Evolutionary conservation across 75 land plant species (phyloP).

Genomic region (Chamaecyparis obtusa): DNA sequence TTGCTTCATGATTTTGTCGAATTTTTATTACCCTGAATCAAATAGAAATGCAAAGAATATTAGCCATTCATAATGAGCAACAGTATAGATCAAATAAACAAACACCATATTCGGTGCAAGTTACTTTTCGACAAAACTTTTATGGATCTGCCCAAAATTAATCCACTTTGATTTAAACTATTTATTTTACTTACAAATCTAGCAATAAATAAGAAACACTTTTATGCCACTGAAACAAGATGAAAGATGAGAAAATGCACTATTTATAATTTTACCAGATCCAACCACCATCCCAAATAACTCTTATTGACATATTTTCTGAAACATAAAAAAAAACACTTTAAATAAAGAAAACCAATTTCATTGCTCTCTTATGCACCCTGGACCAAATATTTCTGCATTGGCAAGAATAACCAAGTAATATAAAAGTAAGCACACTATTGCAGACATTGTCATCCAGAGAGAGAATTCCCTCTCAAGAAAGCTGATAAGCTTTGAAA

Average conservation of each 20-base stretch:
- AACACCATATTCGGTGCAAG: not conserved
- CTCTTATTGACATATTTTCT: not conserved
- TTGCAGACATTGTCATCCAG: not conserved
- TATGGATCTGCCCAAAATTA: not conserved
- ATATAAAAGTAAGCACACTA: not conserved
- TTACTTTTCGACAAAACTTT: not conserved
- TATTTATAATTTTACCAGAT: not conserved
- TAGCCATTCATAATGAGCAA: not conserved
- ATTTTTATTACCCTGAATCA: conserved; percentile 77
- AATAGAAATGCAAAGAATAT: conserved; percentile 2
- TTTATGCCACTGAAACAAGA: not conserved
- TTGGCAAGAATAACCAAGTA: not conserved
- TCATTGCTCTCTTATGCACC: not conserved
- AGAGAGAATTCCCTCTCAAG: not conserved
- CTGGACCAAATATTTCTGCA: not conserved
- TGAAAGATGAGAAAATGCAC: not conserved
- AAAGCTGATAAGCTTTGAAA: not conserved
- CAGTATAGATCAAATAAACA: not conserved
- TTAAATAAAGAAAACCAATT: not conserved
- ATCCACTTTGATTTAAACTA: not conserved
- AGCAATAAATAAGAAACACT: not conserved
- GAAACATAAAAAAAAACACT: not conserved
- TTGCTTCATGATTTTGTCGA: conserved; percentile 75
- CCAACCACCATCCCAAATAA: not conserved
- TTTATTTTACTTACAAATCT: not conserved